phyloP scores from a whole-genome alignment of 2,329 filamentous ascomycete genomes.

The Trichoderma asperellum region DNA sequence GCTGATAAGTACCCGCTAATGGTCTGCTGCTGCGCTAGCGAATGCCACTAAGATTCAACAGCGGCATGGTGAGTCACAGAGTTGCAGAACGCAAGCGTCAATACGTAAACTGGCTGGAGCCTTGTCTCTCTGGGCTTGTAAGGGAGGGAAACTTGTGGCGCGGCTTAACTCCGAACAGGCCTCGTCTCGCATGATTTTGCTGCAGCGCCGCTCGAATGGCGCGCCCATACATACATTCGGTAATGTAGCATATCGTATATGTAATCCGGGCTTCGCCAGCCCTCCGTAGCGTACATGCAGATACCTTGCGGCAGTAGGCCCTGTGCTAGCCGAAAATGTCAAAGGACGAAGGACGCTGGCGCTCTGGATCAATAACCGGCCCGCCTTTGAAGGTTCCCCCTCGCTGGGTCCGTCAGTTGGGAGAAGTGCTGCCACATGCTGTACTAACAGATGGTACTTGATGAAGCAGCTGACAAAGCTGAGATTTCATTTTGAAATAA shows the following conservation, averaged over 20 bases:
- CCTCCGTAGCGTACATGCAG: neutral
- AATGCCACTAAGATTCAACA: neutral
- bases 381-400: neutral
- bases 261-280: neutral
- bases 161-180: constrained; percentile 19
- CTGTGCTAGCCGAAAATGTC: constrained; percentile 4
- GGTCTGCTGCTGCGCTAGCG: neutral
- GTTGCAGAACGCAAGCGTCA: constrained; percentile 16
- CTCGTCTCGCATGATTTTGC: neutral
- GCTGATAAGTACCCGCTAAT: neutral
- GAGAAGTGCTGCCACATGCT: neutral
- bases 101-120: constrained; percentile 23
- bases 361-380: constrained; percentile 14
- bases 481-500: neutral
- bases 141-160: neutral
- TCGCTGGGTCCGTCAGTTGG: constrained; percentile 1
- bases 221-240: neutral
- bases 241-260: neutral
- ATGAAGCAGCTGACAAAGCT: constrained; percentile 11
- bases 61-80: constrained; percentile 20
- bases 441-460: constrained; percentile 22
- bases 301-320: neutral
- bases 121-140: neutral
- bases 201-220: neutral
- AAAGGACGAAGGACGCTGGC: neutral